phyloP scores from a whole-genome alignment of 1,284 basidiomycete genomes.

The Malassezia brasiliensis region DNA sequence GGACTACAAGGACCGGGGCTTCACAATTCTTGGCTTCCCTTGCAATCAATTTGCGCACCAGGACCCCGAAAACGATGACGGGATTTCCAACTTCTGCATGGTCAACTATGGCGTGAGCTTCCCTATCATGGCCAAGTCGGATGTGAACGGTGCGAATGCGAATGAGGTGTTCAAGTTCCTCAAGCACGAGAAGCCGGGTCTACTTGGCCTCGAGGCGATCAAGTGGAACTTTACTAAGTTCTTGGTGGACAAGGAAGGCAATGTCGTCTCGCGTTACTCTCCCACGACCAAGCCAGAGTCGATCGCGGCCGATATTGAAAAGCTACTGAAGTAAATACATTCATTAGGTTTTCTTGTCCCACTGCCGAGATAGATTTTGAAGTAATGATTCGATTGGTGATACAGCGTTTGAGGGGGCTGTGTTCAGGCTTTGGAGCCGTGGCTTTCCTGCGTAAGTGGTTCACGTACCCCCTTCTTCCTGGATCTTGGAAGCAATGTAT shows the following conservation, averaged over 20 bases:
- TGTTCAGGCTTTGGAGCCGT: not conserved
- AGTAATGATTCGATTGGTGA: slow-evolving; percentile 7
- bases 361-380: slow-evolving; percentile 6
- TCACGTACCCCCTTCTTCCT: slow-evolving; percentile 6
- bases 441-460: not conserved
- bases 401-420: not conserved
- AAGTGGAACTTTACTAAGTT: slow-evolving; percentile 56
- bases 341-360: slow-evolving; percentile 7
- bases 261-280: slow-evolving; percentile 67
- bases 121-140: slow-evolving; percentile 51
- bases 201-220: slow-evolving; percentile 65
- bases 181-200: slow-evolving; percentile 65
- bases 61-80: slow-evolving; percentile 41
- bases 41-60: slow-evolving; percentile 66
- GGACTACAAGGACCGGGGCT: slow-evolving; percentile 66
- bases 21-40: slow-evolving; percentile 77
- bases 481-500: slow-evolving; percentile 7
- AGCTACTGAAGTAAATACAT: slow-evolving; percentile 42
- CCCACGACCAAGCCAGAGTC: slow-evolving; percentile 64
- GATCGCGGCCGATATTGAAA: slow-evolving; percentile 61
- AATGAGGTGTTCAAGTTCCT: slow-evolving; percentile 78
- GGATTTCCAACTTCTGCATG: slow-evolving; percentile 38
- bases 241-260: slow-evolving; percentile 54
- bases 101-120: slow-evolving; percentile 47
- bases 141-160: slow-evolving; percentile 70